phyloP scores from a whole-genome alignment of 208 protist species.

The Leishmania lainsoni region DNA sequence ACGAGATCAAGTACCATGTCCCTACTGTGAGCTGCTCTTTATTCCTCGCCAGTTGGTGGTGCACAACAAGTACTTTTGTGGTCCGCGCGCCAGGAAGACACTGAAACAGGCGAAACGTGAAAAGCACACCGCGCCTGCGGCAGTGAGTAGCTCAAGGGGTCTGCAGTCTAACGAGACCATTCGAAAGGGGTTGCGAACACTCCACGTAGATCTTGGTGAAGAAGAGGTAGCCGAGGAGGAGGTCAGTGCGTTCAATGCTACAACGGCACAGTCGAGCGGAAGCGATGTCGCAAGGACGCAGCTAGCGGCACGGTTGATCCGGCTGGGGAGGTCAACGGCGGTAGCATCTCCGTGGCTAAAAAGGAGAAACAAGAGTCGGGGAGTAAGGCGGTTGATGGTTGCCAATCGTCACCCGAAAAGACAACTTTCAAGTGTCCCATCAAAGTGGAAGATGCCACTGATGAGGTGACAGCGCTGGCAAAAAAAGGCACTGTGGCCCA shows the following conservation, averaged over 20 bases:
- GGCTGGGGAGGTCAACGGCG: not conserved
- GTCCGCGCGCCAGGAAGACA: constrained; percentile 82
- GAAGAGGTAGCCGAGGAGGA: constrained; percentile 10
- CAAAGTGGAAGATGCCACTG: not conserved
- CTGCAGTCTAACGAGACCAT: constrained; percentile 80
- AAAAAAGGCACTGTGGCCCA: constrained; percentile 24
- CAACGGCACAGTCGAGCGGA: not conserved
- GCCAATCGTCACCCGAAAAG: not conserved
- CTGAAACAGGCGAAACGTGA: constrained; percentile 86
- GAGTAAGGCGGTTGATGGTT: not conserved
- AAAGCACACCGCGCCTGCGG: constrained; percentile 33
- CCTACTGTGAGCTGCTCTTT: constrained; percentile 89
- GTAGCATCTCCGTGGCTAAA: constrained; percentile 11
- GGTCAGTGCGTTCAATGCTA: not conserved
- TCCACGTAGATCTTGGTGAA: constrained; percentile 69
- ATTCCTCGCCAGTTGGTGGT: constrained; percentile 87
- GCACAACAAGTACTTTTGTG: constrained; percentile 95
- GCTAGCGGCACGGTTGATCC: not conserved
- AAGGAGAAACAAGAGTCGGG: constrained; percentile 16
- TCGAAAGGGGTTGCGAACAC: constrained; percentile 75
- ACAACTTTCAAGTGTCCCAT: not conserved
- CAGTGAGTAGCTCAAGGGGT: constrained; percentile 14
- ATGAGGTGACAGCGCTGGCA: constrained; percentile 3
- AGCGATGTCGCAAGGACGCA: constrained; percentile 5
- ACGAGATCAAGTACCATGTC: constrained; percentile 86